phyloP scores from a whole-genome alignment of 78 protist species.

The Cavenderia fasciculata region DNA sequence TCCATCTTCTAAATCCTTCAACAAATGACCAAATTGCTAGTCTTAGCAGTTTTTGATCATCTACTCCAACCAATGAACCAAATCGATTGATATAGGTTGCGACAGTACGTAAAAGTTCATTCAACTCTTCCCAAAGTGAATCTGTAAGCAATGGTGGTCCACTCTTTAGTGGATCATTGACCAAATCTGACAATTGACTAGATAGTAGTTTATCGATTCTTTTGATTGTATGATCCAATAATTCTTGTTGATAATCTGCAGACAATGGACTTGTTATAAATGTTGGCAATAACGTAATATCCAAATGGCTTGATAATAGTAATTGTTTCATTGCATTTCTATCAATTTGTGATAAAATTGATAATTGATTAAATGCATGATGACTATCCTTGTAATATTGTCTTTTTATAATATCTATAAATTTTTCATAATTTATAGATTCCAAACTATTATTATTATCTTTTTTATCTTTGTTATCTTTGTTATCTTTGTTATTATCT shows the following conservation, averaged over 20 bases:
- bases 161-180: constrained; percentile 14
- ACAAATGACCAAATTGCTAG: constrained; percentile 55
- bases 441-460: too few relatives aligned
- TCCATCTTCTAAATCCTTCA: constrained; percentile 64
- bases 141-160: constrained; percentile 60
- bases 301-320: constrained; percentile 9
- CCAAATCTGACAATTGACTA: not conserved
- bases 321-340: constrained; percentile 30
- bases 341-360: constrained; percentile 39
- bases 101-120: constrained; percentile 22
- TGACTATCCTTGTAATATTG: constrained; percentile 19
- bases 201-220: not conserved
- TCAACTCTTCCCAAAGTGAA: constrained; percentile 53
- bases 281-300: constrained; percentile 27
- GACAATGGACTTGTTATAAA: constrained; percentile 15
- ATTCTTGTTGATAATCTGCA: constrained; percentile 15
- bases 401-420: constrained; percentile 12
- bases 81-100: constrained; percentile 51
- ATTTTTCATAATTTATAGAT: not conserved
- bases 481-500: too few relatives aligned
- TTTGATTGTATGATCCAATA: not conserved
- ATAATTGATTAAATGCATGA: constrained; percentile 39
- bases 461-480: too few relatives aligned
- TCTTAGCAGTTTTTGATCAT: constrained; percentile 9
- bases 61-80: not conserved